These are phyloP conservation scores for Alternaria sp. DNA, from an alignment of 2,329 filamentous ascomycete genomes.

Conservation along the genomic window DNA sequence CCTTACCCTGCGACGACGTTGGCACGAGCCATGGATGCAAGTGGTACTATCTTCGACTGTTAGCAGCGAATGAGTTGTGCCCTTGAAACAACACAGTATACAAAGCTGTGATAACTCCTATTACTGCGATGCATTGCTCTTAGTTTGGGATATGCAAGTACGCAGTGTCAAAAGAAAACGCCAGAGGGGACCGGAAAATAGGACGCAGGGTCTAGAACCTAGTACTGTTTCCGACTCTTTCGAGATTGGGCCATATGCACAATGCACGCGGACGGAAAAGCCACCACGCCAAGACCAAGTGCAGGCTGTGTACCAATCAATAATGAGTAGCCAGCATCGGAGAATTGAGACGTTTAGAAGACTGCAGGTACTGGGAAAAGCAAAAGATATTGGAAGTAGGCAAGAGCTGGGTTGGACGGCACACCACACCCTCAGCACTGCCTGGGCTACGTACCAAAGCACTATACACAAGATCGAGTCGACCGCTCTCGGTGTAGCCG, in stretches of 20 bases:
- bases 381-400: conserved; percentile 15
- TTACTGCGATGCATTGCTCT: background rate
- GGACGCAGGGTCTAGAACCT: conserved; percentile 14
- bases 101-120: background rate
- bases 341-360: conserved; percentile 9
- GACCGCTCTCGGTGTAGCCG: conserved; percentile 26
- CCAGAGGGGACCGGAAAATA: conserved; percentile 1
- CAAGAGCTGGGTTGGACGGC: conserved; percentile 19
- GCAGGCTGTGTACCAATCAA: conserved; percentile 17
- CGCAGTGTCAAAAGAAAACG: background rate
- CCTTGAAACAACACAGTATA: background rate
- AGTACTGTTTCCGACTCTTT: conserved; percentile 16
- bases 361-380: conserved; percentile 15
- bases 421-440: conserved; percentile 14
- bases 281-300: conserved; percentile 20
- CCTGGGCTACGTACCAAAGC: conserved; percentile 34
- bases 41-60: background rate
- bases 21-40: background rate
- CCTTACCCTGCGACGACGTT: background rate
- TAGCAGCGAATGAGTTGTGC: conserved; percentile 5
- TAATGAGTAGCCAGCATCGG: conserved; percentile 14
- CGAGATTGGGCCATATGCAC: conserved; percentile 15
- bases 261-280: conserved; percentile 19
- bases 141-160: background rate
- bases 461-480: conserved; percentile 22